Evolutionary conservation across 257 asterid species (phyloP).

Genomic region (Solanum lycopersicoides): DNA sequence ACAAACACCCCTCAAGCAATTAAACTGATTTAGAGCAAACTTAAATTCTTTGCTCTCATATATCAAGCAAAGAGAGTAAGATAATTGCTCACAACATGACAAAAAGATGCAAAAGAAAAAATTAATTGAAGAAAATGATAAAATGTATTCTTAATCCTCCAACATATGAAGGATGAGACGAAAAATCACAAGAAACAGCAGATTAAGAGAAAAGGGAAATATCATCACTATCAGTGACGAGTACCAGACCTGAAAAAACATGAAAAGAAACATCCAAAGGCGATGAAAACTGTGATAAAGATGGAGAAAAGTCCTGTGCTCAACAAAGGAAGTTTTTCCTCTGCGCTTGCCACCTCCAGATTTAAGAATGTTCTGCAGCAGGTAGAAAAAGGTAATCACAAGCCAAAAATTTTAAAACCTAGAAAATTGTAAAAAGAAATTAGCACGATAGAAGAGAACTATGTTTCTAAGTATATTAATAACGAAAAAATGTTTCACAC

Average conservation of each 20-base stretch:
- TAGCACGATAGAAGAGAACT: neutral
- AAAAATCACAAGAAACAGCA: neutral
- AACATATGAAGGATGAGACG: neutral
- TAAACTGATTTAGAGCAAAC: neutral
- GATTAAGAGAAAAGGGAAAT: neutral
- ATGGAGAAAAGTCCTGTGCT: conserved; percentile 95
- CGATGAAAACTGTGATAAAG: conserved; percentile 99
- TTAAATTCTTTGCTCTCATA: neutral
- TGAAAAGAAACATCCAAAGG: conserved; percentile 87
- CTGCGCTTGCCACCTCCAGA: conserved; percentile 61
- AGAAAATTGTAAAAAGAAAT: neutral
- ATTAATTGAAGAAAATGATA: neutral
- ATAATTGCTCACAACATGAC: neutral
- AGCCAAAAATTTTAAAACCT: neutral
- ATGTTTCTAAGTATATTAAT: neutral
- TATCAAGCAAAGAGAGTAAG: neutral
- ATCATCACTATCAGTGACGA: neutral
- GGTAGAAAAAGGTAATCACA: neutral
- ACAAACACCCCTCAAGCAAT: neutral
- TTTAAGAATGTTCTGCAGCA: conserved; percentile 61
- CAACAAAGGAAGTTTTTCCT: conserved; percentile 96
- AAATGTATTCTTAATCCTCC: neutral
- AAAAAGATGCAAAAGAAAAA: neutral
- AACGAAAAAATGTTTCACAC: neutral
- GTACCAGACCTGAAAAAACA: conserved; percentile 88